Evolutionary conservation across 1,139 yeast species (phyloP), one percentile per base, ranked within the genome.

Genomic region (Taiozyma onychis): DNA sequence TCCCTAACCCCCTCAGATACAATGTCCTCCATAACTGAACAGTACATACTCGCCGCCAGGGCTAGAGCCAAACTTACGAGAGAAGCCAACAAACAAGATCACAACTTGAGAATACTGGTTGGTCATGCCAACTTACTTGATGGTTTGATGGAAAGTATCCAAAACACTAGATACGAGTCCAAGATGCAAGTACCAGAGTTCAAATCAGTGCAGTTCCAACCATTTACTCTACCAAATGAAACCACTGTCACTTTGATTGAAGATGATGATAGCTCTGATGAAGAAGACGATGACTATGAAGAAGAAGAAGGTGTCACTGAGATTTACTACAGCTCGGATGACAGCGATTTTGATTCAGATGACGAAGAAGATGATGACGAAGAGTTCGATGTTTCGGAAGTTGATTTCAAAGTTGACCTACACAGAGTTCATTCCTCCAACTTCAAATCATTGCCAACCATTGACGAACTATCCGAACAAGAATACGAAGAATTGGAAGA

Each of bases 111-210:
- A 53, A 69, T 74, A 46, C 73, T 87, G 45, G 91, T 87, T 3
- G 76, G 82, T 35, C 95, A 87, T 66, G 93, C 95, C 21, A 87
- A 86, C 66, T 70, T 87, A 72, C 73, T 87, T 53, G 95, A 87
- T 62, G 74, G 74, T 55, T 64, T 87, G 44, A 82, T 86, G 81
- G 90, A 81, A 9, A 49, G 39, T 16, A 57, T 61, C 26, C 57
- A 56, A 27, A 44, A 46, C 16, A 55, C 52, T 34, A 54, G 55
- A 44, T 44, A 48, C 43, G 41, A 37, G 6, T 51, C 51, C 13
- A 50, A 51, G 21, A 42, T 34, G 4, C 43, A 42, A 4, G 26
- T 42, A 10, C 22, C 46, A 21, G 41, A 43, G 3, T 47, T 46
- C 28, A 11, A 41, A 3, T 46, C 51, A 30, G 35, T 50, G 1